Evolutionary conservation across 176 grass and related monocot genomes (phyloP).

Genomic region (Paspalum vaginatum): DNA sequence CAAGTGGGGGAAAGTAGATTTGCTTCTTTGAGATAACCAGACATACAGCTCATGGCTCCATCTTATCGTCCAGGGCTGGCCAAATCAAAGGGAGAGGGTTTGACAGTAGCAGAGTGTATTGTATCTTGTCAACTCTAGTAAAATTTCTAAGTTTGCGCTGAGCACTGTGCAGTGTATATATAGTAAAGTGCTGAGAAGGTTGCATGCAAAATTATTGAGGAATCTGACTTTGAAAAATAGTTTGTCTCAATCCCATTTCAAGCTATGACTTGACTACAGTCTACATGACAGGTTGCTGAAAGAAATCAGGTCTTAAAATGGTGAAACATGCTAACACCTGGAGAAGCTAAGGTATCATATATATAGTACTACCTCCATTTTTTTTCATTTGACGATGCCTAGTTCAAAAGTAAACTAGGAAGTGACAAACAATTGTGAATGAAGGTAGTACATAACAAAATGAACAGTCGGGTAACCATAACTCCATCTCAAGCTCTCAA

Average conservation of each 20-base stretch:
- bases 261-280: too few relatives aligned
- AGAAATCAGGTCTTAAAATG: not conserved
- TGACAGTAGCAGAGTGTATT: not conserved
- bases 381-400: too few relatives aligned
- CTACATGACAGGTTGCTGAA: not conserved
- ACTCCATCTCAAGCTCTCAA: not conserved
- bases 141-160: not conserved
- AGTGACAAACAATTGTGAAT: too few relatives aligned
- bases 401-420: too few relatives aligned
- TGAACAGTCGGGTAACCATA: conserved; percentile 13
- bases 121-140: not conserved
- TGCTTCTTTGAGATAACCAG: not conserved
- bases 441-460: conserved; percentile 15
- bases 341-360: not conserved
- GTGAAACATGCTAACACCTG: not conserved
- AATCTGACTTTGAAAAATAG: not conserved
- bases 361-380: too few relatives aligned
- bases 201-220: not conserved
- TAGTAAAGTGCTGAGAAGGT: not conserved
- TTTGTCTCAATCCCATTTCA: not conserved
- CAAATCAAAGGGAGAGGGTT: not conserved
- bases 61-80: conserved; percentile 7
- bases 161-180: not conserved
- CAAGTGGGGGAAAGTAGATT: not conserved
- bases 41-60: not conserved